Evolutionary conservation across 345 rosid genomes (phyloP), one percentile per base, ranked within the genome.

Genomic region (Toxicodendron radicans): DNA sequence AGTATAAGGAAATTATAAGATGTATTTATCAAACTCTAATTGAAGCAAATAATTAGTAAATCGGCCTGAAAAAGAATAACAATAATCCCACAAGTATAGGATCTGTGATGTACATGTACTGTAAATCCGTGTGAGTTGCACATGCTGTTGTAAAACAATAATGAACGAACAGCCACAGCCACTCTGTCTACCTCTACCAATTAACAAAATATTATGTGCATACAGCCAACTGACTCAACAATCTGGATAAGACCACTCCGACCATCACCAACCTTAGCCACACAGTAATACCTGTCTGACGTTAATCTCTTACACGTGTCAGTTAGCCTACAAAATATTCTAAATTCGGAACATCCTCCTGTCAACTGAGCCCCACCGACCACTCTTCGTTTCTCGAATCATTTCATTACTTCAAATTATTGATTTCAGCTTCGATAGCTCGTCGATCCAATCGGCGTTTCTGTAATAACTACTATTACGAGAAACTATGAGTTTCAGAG

Each of bases 401-500:
- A 60, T n/a, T n/a, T n/a, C n/a, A n/a, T 27, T 46, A 30, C 30
- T 27, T 58, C 20, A 3, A 27, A 46, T 38, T 16, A 17, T 18
- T 70, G 52, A 56, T 38, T 57, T 20, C 71, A 32, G 33, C 10
- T 51, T 33, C 27, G 5, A 6, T 4, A 53, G n/a, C n/a, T 16
- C 54, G 16, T 53, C 48, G 2, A 68, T 32, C 73, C 49, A 13
- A 9, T 46, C 33, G 3, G 21, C 20, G 41, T 27, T 21, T 48
- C 56, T 51, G 63, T 32, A 3, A 10, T 13, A 13, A 51, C 32
- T 2, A 38, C 11, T 12, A n/a, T 17, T 17, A 10, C 59, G 49
- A 27, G 46, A 20, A 38, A 27, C 73, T 43, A 87, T 87, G 91
- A 85, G 90, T 69, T 83, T 83, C 75, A 70, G 85, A 68, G 93